phyloP scores from a whole-genome alignment of 2,329 filamentous ascomycete species.

The Dactylellina haptotyla region DNA sequence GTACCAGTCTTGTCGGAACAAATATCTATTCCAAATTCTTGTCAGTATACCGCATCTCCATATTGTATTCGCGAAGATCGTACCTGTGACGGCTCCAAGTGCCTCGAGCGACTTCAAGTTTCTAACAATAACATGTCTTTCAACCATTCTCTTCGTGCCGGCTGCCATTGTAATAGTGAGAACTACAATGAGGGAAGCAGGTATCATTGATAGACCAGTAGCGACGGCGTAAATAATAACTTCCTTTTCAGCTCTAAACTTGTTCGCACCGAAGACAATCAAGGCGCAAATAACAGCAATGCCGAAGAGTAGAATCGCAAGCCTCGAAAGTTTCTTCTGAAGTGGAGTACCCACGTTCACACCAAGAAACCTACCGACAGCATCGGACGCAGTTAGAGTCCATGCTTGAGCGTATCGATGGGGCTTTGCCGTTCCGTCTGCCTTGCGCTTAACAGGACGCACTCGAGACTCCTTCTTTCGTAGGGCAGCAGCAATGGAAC shows the following conservation, averaged over 20 bases:
- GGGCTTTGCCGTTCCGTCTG: constrained; percentile 66
- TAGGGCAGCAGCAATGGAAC: constrained; percentile 72
- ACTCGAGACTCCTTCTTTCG: constrained; percentile 69
- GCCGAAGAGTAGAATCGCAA: constrained; percentile 73
- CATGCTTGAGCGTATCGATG: constrained; percentile 66
- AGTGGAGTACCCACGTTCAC: constrained; percentile 76
- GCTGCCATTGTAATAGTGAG: constrained; percentile 75
- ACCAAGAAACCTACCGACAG: constrained; percentile 72
- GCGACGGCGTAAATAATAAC: constrained; percentile 74
- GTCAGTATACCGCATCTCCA: neutral
- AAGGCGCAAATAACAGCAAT: constrained; percentile 73
- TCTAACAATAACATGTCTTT: constrained; percentile 69
- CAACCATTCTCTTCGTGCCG: constrained; percentile 69
- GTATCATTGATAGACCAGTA: constrained; percentile 71
- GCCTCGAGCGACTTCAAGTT: constrained; percentile 70
- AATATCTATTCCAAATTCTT: constrained; percentile 60
- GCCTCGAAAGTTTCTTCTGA: constrained; percentile 74
- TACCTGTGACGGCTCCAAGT: constrained; percentile 69
- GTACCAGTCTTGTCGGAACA: constrained; percentile 71
- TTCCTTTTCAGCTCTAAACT: constrained; percentile 67
- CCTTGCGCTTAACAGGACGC: constrained; percentile 67
- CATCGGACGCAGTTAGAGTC: constrained; percentile 67
- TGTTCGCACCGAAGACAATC: constrained; percentile 74
- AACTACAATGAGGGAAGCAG: constrained; percentile 72
- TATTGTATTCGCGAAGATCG: neutral